phyloP scores from a whole-genome alignment of 2,329 filamentous ascomycete species.

The Orbilia blumenaviensis region DNA sequence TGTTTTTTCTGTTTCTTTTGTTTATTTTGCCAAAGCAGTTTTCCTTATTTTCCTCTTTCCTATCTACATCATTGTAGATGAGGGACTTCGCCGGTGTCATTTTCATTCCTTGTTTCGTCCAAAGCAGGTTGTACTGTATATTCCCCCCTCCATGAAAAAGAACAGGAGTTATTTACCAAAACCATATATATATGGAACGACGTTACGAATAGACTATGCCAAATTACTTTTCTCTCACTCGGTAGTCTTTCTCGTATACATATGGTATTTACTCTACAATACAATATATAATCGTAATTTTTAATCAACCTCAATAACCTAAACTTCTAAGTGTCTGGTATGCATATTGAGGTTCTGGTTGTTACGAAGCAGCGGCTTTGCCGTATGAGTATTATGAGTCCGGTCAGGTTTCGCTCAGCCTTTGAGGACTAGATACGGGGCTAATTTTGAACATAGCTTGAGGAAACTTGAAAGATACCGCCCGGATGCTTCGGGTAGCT shows the following conservation, averaged over 20 bases:
- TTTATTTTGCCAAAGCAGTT: constrained; percentile 42
- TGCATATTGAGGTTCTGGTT: too few species aligned
- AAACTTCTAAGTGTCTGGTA: too few species aligned
- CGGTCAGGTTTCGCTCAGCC: too few species aligned
- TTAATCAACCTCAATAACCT: too few species aligned
- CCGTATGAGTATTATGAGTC: too few species aligned
- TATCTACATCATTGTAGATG: neutral
- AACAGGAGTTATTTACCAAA: constrained; percentile 30
- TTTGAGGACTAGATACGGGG: too few species aligned
- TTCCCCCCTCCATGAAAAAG: neutral
- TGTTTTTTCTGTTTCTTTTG: neutral
- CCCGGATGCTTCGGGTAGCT: too few species aligned
- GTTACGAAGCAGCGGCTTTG: too few species aligned
- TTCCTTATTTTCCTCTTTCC: constrained; percentile 5
- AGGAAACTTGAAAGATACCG: too few species aligned
- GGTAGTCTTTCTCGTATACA: constrained; percentile 5
- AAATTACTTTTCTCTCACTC: constrained; percentile 2
- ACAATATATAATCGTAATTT: constrained; percentile 12
- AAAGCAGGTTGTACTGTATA: constrained; percentile 14
- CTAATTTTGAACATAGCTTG: too few species aligned
- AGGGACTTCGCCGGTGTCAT: constrained; percentile 10
- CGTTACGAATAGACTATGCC: constrained; percentile 50
- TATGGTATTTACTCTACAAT: neutral
- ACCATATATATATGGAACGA: constrained; percentile 41
- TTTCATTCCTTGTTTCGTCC: constrained; percentile 37